A percentile compares a stretch with the other conserved stretches of the same genome.
Conservation (phyloP, 78 protist species). For the Protostelium mycophagum region DNA sequence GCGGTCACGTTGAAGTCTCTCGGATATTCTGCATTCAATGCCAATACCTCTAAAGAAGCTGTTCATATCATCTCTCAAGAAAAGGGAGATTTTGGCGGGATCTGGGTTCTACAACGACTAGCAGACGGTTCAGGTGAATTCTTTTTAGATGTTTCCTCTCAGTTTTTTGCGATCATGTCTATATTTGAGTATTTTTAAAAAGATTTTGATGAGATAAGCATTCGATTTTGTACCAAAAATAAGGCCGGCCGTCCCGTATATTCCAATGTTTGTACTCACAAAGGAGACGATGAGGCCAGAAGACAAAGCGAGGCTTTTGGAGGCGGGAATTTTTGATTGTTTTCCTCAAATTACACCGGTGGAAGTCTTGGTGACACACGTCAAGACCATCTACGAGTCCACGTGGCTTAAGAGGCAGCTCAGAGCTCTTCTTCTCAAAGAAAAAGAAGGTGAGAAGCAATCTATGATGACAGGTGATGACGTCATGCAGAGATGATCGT, state of each 20-base stretch:
- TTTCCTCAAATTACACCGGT: background rate
- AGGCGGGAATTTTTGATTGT: background rate
- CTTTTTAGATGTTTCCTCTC: too few relatives aligned
- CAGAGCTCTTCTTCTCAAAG: background rate
- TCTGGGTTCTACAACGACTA: background rate
- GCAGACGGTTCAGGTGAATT: background rate
- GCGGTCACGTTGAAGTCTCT: background rate
- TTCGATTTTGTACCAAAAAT: background rate
- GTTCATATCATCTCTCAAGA: background rate
- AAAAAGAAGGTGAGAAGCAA: too few relatives aligned
- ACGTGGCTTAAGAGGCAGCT: background rate
- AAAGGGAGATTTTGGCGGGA: background rate
- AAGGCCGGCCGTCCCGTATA: background rate
- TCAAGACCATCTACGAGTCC: background rate
- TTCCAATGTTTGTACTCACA: background rate
- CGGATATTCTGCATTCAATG: background rate
- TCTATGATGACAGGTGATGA: too few relatives aligned
- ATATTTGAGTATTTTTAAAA: too few relatives aligned
- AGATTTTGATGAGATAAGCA: too few relatives aligned
- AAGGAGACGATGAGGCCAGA: background rate
- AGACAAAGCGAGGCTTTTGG: background rate
- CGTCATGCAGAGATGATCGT: constrained; percentile 1
- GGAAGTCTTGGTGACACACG: background rate
- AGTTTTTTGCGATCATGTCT: too few relatives aligned
- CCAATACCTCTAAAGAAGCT: background rate